Base-by-base conservation (phyloP, 2,329 filamentous ascomycete genomes). In the Penicillium rolfsii region DNA sequence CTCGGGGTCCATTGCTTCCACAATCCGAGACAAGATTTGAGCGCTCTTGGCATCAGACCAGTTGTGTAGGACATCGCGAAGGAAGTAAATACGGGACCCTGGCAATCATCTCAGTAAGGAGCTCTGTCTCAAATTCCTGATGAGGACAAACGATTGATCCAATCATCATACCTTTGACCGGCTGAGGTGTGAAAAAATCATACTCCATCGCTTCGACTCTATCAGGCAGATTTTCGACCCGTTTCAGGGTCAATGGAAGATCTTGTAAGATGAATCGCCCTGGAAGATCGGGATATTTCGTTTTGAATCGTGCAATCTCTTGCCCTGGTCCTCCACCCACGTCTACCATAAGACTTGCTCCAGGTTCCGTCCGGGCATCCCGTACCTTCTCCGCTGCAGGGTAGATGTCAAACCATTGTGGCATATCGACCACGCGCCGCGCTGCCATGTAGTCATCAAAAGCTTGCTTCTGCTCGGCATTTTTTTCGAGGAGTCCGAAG, bases 201-300 rank as follows among this genome's bases (percentile, higher is more conserved):
- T 83, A 75, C 1, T 68, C 69, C 71, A 82, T 75, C 4, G 68
- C 28, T 60, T 70, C 59, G n/a, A 73, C 67, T 2, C 59, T 57
- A 1, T 53, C 57, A 9, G 63, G 52, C 7, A 56, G 48, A 26
- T 61, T 40, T 4, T 60, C 24, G 40, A 50, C 41, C 3, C 63
- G 57, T 55, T 69, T 62, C 53, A 74, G 57, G 30, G 82, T 78
- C 2, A 72, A 66, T 0, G 77, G 74, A 2, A 81, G 72, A 60
- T 85, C 83, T 63, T 85, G 81, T 0, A 84, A 67, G 0, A 84
- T 67, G 5, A 84, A 70, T 6, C 74, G 71, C 2, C 82, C 82
- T 0, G 77, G 74, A 0, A 72, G 66, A 0, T 76, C 55, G 0
- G 77, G 75, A 50, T 77, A 73, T 40, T 76, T 73, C 0, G 64